Evolutionary conservation across 108 stramenopile genomes (phyloP), one percentile per base, ranked within the genome.

Genomic region (Cylindrotheca fusiformis): DNA sequence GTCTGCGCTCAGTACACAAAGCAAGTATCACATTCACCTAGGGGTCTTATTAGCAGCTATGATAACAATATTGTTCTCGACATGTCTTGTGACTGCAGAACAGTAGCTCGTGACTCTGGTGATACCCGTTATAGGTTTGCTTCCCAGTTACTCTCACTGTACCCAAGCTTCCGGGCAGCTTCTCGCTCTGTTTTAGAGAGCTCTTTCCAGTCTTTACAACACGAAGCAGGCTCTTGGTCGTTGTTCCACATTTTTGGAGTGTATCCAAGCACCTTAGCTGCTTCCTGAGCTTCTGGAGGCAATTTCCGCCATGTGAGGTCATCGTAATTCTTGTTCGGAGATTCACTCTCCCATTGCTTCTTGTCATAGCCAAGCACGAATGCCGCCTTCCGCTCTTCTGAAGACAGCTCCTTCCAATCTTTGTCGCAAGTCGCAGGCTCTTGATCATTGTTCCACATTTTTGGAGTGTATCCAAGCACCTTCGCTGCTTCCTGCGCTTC

Each of bases 351-450:
- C 82, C 82, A 83, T 31, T 52, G 52, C 17, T 50, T 5, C 28
- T 79, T 12, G 66, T 76, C 66, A 51, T 80, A 80, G 1, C 82
- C 82, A 44, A 84, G 55, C 3, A 56, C 47, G 20, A 3, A 22
- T 18, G 79, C 79, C 18, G 80, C 80, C 48, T 61, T 48, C 29
- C 50, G n/a, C 5, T 61, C 48, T 17, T 47, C 27, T 29, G 23
- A 28, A 26, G 50, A 52, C 17, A 68, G 24, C 31, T 51, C 67
- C 0, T 52, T 17, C 57, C 58, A 68, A 18, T 60, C 53, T 24
- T 20, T 18, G 0, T 58, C 53, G 5, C 36, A 17, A 24, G 28
- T 24, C 0, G 58, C 27, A 17, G 52, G 33, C 10, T 55, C 36
- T 58, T 67, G 30, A 31, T 74, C 67, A 8, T 70, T 22, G 41